These are phyloP conservation scores for Rhododendron simsii DNA, from an alignment of 148 eudicot genomes.

Conservation along the genomic window DNA sequence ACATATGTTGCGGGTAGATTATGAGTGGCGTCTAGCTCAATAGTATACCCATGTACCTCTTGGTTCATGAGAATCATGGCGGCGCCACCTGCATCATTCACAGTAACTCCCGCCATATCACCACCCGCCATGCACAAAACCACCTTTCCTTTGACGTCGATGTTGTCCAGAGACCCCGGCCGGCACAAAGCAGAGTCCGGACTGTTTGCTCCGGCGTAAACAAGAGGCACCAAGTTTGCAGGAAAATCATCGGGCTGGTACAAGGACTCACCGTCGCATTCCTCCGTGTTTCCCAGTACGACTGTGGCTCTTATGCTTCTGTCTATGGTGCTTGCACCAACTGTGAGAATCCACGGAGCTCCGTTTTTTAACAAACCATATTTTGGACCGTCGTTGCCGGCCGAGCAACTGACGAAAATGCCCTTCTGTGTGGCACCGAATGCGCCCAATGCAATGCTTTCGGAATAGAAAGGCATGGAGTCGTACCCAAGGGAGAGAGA, in stretches of 20 bases:
- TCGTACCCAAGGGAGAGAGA: constrained; percentile 44
- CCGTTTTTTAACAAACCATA: constrained; percentile 6
- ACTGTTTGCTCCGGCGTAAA: not conserved
- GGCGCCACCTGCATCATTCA: constrained; percentile 31
- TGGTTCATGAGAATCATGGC: constrained; percentile 24
- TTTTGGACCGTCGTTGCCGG: constrained; percentile 47
- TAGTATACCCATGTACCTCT: not conserved
- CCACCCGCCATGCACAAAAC: constrained; percentile 23
- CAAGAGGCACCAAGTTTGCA: constrained; percentile 7
- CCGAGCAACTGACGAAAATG: constrained; percentile 48
- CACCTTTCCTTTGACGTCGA: constrained; percentile 18
- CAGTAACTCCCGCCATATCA: constrained; percentile 2
- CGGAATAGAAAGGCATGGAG: constrained; percentile 7
- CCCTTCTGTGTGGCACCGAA: constrained; percentile 53
- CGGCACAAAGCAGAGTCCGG: constrained; percentile 5
- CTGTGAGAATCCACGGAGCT: constrained; percentile 35
- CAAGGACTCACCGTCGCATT: constrained; percentile 17
- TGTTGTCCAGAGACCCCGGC: constrained; percentile 6
- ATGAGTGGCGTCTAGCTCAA: constrained; percentile 18
- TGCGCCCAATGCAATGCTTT: constrained; percentile 30
- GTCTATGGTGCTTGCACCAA: constrained; percentile 35
- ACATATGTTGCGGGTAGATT: constrained; percentile 29
- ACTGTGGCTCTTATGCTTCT: constrained; percentile 21
- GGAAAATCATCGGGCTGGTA: constrained; percentile 27
- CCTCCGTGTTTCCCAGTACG: constrained; percentile 19